These are phyloP conservation scores for Phellopilus nigrolimitatus DNA, from an alignment of 1,284 basidiomycete species.

Conservation along the genomic window DNA sequence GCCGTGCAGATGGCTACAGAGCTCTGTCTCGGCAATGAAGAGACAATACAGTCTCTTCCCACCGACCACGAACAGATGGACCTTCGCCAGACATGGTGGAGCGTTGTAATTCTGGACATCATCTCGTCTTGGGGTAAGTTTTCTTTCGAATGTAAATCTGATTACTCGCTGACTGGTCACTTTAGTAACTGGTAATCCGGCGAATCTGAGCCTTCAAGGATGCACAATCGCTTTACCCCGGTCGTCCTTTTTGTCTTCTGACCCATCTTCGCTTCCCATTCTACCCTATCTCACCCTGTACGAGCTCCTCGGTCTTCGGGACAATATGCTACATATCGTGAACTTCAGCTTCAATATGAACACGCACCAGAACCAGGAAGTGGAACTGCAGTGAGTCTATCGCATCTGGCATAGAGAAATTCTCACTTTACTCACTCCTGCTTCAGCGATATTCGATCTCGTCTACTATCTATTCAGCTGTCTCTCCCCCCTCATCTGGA, in stretches of 20 bases:
- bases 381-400: conserved; percentile 17
- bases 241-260: conserved; percentile 12
- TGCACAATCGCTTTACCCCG: conserved; percentile 17
- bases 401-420: neutral
- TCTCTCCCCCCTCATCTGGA: conserved; percentile 18
- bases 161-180: neutral
- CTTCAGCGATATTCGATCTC: conserved; percentile 14
- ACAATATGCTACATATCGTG: conserved; percentile 12
- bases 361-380: conserved; percentile 6
- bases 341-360: conserved; percentile 12
- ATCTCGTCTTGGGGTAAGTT: conserved; percentile 20
- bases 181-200: conserved; percentile 19
- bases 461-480: conserved; percentile 12
- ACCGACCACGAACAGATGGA: conserved; percentile 31
- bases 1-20: conserved; percentile 64
- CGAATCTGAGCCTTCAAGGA: conserved; percentile 12
- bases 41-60: conserved; percentile 28
- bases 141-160: neutral
- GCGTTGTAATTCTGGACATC: conserved; percentile 19
- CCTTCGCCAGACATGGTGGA: conserved; percentile 31
- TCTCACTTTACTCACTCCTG: neutral
- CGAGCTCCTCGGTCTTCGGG: conserved; percentile 18
- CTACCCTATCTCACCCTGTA: conserved; percentile 13
- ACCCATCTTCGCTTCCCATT: neutral
- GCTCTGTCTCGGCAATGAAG: conserved; percentile 61